These are phyloP conservation scores for Hypoxylon sp. DNA, from an alignment of 2,329 filamentous ascomycete genomes.

Conservation along the genomic window DNA sequence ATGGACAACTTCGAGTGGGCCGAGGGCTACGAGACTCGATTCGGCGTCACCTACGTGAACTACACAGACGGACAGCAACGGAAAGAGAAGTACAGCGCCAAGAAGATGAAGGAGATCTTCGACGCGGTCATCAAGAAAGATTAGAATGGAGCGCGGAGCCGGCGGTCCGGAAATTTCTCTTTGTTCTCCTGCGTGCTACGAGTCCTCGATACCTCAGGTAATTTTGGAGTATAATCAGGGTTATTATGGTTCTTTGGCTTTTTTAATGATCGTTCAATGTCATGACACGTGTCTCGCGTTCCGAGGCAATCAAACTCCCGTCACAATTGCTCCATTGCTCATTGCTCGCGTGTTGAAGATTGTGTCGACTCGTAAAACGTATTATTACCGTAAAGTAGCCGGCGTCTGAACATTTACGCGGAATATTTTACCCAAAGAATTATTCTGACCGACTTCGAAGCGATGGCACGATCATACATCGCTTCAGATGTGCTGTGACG, in stretches of 20 bases:
- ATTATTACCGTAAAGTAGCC: slow-evolving; percentile 19
- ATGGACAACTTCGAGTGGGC: slow-evolving; percentile 95
- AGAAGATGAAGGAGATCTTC: slow-evolving; percentile 78
- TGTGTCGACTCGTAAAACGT: slow-evolving; percentile 19
- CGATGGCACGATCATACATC: slow-evolving; percentile 21
- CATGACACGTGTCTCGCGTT: slow-evolving; percentile 27
- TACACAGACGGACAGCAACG: slow-evolving; percentile 85
- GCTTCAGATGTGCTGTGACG: slow-evolving; percentile 11
- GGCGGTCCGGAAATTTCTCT: slow-evolving; percentile 8
- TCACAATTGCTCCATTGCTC: slow-evolving; percentile 4
- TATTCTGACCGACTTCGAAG: slow-evolving; percentile 12
- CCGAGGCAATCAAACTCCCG: slow-evolving; percentile 2
- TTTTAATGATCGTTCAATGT: slow-evolving; percentile 23
- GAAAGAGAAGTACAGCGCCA: slow-evolving; percentile 87
- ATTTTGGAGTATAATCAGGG: slow-evolving; percentile 43
- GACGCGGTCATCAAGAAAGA: slow-evolving; percentile 77
- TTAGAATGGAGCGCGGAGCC: slow-evolving; percentile 43
- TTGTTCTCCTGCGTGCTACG: slow-evolving; percentile 16
- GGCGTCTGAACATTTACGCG: slow-evolving; percentile 18
- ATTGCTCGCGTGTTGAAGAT: slow-evolving; percentile 11
- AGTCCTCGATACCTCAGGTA: slow-evolving; percentile 44
- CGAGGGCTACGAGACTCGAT: slow-evolving; percentile 90
- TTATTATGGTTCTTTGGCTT: slow-evolving; percentile 29
- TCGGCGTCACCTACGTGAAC: slow-evolving; percentile 87
- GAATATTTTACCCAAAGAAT: slow-evolving; percentile 12